phyloP scores from a whole-genome alignment of 1,284 basidiomycete genomes.

The Sanghuangporus baumii region DNA sequence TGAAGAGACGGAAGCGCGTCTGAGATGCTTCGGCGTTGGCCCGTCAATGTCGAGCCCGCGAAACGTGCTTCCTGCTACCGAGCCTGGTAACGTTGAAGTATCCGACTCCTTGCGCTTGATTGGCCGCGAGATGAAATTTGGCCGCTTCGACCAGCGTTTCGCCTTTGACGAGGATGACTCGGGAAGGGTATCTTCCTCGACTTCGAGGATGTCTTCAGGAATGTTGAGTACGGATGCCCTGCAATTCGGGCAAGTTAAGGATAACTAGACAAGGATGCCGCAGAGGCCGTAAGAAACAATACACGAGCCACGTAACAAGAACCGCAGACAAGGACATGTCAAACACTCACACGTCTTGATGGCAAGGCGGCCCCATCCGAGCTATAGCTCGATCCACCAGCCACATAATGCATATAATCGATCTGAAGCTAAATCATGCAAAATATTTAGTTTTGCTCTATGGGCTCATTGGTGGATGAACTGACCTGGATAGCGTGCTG shows the following conservation, averaged over 20 bases:
- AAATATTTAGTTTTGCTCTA: background rate
- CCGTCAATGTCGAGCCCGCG: background rate
- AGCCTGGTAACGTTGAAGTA: slow-evolving; percentile 5
- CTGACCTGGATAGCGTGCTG: slow-evolving; percentile 12
- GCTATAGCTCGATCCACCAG: slow-evolving; percentile 11
- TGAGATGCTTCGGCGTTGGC: slow-evolving; percentile 56
- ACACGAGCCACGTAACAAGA: background rate
- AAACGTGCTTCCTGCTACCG: background rate
- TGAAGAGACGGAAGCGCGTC: slow-evolving; percentile 77
- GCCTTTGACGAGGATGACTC: slow-evolving; percentile 3
- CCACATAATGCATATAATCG: background rate
- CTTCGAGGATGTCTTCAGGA: slow-evolving; percentile 17
- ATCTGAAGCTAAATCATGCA: slow-evolving; percentile 1
- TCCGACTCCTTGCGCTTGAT: slow-evolving; percentile 14
- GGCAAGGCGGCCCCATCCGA: slow-evolving; percentile 5
- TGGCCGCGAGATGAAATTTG: slow-evolving; percentile 14
- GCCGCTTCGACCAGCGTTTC: slow-evolving; percentile 10
- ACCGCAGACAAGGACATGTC: background rate
- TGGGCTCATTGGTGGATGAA: background rate
- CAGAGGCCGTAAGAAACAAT: background rate
- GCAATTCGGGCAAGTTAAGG: slow-evolving; percentile 17
- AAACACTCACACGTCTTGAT: slow-evolving; percentile 13
- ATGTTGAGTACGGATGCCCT: slow-evolving; percentile 13
- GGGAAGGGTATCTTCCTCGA: slow-evolving; percentile 10
- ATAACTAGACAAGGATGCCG: slow-evolving; percentile 6